phyloP scores from a whole-genome alignment of 164 flowering plant genomes.

The Cinnamomum chago region DNA sequence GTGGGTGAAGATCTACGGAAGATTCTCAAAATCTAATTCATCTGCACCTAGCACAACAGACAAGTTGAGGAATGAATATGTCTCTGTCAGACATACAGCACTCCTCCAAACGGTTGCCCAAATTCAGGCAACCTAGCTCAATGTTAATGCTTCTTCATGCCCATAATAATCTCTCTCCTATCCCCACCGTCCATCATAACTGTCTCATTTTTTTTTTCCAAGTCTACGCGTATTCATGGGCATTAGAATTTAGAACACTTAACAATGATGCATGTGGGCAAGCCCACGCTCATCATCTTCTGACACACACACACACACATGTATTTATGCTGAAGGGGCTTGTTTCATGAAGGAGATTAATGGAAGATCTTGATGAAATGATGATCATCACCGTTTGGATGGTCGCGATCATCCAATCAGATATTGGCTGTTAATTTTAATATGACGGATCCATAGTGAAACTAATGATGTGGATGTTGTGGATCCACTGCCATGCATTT shows the following conservation, averaged over 20 bases:
- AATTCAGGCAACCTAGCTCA: slow-evolving; percentile 6
- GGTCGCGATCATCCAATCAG: no score
- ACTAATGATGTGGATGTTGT: no score
- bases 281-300: neutral
- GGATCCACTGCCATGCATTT: no score
- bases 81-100: neutral
- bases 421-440: no score
- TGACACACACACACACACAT: neutral
- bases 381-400: no score
- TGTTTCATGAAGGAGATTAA: no score
- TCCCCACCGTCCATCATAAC: neutral
- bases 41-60: slow-evolving; percentile 9
- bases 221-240: neutral
- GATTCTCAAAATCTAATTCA: slow-evolving; percentile 5
- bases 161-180: neutral
- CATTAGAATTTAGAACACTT: neutral
- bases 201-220: neutral
- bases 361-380: neutral
- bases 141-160: neutral
- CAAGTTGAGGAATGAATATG: slow-evolving; percentile 1
- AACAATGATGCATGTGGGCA: neutral
- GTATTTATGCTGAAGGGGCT: neutral
- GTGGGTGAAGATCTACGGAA: neutral
- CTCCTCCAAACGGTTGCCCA: slow-evolving; percentile 1
- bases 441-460: no score